Base-by-base conservation (phyloP, 306 rosid species). In the Ormosia semicastrata region DNA sequence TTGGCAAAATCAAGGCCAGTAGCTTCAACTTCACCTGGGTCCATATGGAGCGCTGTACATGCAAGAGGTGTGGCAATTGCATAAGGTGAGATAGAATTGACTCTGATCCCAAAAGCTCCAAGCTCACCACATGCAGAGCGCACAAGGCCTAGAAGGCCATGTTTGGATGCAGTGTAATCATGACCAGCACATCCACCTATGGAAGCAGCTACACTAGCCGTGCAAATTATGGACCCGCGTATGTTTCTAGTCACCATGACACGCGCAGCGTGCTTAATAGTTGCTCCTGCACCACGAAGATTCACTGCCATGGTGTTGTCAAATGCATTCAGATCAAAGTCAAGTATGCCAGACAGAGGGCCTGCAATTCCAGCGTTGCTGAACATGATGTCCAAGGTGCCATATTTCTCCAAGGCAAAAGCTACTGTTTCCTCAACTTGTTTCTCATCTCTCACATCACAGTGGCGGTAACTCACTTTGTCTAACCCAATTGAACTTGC, bases 361-460 rank as follows among this genome's bases (percentile, higher is more conserved):
- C 97, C 97, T 12, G 17, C 36, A 46, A 87, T 66, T 4, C 93
- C 97, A 6, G 96, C 97, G 3, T 94, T 94, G 88, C 97, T 91
- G 58, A 91, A 92, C 78, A 94, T 14, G 36, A 94, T 56, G 34
- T 94, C 91, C 0, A 94, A 29, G 56, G 69, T 75, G n/a, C 96
- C 96, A 15, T 89, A 85, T 74, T 84, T 92, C 4, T 89, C 57
- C 1, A 91, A 2, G 0, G 97, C 50, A 75, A 84, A 91, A 1
- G 41, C 53, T 1, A 94, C 87, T 0, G 94, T 78, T 64, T 88
- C 72, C 14, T 92, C 90, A 0, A 94, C 96, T 52, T 92, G 90
- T 37, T 87, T 89, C 85, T 94, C 98, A 17, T 94, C 86, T 39
- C 89, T 83, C 2, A 92, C 97, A 3, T 92, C 98, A 11, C 98